These are phyloP conservation scores for Aspergillus latus DNA, from an alignment of 2,329 filamentous ascomycete species.

Conservation along the genomic window DNA sequence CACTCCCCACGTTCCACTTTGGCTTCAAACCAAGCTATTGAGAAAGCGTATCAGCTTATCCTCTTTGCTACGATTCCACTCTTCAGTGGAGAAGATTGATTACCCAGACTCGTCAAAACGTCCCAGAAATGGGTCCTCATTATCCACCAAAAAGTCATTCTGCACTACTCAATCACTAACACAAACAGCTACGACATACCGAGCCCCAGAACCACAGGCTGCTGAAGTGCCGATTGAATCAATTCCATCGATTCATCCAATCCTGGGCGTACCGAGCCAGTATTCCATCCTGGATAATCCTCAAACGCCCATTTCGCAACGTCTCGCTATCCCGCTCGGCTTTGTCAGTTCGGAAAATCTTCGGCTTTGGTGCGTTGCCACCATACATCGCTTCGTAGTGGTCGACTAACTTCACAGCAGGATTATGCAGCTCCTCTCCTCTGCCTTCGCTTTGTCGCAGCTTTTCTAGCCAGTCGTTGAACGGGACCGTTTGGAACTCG, in stretches of 20 bases:
- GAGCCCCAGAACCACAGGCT: neutral
- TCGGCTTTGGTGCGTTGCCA: neutral
- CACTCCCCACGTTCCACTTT: neutral
- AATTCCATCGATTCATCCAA: constrained; percentile 31
- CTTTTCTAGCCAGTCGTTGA: constrained; percentile 35
- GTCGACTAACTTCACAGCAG: constrained; percentile 33
- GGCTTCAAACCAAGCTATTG: neutral
- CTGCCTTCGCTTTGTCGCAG: constrained; percentile 30
- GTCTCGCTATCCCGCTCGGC: constrained; percentile 32
- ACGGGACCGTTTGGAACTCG: constrained; percentile 34
- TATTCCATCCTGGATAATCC: constrained; percentile 35
- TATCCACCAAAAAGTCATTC: neutral
- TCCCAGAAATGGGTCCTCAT: neutral
- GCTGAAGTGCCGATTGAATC: neutral
- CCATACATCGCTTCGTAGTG: constrained; percentile 34
- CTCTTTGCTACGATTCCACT: too few species aligned
- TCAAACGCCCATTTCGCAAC: constrained; percentile 26
- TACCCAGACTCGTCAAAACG: neutral
- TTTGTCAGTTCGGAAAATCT: constrained; percentile 28
- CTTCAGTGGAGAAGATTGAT: too few species aligned
- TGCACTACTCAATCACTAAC: neutral
- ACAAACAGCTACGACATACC: neutral
- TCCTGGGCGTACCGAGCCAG: constrained; percentile 30
- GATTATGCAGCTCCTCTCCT: constrained; percentile 32
- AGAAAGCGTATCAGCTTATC: too few species aligned